Evolutionary conservation across 495 filamentous ascomycete species (phyloP).

Genomic region (Hypoxylon lienhwacheense): DNA sequence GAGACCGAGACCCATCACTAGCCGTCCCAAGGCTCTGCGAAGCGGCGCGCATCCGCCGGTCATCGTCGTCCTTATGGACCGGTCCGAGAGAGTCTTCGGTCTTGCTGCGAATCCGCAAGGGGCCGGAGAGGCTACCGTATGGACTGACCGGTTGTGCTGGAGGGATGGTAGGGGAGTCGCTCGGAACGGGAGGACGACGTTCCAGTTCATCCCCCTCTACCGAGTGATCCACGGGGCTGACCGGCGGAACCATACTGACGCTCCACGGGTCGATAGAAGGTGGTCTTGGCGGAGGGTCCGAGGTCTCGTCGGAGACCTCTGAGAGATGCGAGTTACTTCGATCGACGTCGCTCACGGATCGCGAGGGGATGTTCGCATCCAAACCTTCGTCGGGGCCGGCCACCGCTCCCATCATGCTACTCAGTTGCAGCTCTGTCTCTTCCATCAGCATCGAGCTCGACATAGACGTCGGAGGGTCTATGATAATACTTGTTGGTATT

Average conservation of each 20-base stretch:
- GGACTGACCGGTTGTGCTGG: slow-evolving; percentile 35
- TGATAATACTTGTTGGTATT: slow-evolving; percentile 30
- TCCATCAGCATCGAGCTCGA: slow-evolving; percentile 30
- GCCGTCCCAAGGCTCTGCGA: slow-evolving; percentile 31
- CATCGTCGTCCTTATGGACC: slow-evolving; percentile 30
- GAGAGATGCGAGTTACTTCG: slow-evolving; percentile 34
- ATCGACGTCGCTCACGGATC: slow-evolving; percentile 27
- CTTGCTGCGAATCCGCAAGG: slow-evolving; percentile 14
- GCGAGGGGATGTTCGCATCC: slow-evolving; percentile 20
- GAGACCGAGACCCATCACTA: slow-evolving; percentile 37
- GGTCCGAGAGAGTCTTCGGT: slow-evolving; percentile 18
- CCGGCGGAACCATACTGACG: slow-evolving; percentile 30
- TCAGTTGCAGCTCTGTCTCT: slow-evolving; percentile 32
- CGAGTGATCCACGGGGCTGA: slow-evolving; percentile 30
- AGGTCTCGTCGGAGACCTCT: slow-evolving; percentile 34
- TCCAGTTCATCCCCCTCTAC: slow-evolving; percentile 35
- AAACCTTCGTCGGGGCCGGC: slow-evolving; percentile 35
- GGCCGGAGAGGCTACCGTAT: slow-evolving; percentile 5
- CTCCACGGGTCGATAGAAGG: slow-evolving; percentile 37
- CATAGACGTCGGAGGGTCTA: slow-evolving; percentile 26
- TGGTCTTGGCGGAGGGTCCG: slow-evolving; percentile 36
- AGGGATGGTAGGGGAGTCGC: slow-evolving; percentile 39
- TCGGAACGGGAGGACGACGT: slow-evolving; percentile 24
- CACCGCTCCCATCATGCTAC: slow-evolving; percentile 32
- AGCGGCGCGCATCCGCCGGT: slow-evolving; percentile 34